phyloP scores from a whole-genome alignment of 1,139 yeast species.

The Saccharomycopsis phalli region DNA sequence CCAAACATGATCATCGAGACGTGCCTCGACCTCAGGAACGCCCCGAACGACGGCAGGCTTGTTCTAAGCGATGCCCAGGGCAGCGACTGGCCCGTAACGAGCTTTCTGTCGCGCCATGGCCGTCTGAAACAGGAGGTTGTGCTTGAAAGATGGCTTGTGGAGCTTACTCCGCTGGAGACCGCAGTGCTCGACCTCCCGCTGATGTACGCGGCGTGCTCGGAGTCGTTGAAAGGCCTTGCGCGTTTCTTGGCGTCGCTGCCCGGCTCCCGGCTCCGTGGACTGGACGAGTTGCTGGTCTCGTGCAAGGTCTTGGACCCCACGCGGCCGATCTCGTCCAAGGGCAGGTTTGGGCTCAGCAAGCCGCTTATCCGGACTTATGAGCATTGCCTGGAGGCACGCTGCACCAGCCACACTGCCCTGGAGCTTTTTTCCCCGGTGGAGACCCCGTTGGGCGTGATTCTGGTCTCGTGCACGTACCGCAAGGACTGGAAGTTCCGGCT shows the following conservation, averaged over 20 bases:
- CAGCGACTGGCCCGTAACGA: constrained; percentile 36
- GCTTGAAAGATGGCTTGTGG: constrained; percentile 85
- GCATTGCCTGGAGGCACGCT: not conserved
- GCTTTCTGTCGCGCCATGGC: constrained; percentile 30
- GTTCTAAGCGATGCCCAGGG: constrained; percentile 46
- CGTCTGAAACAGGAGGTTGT: constrained; percentile 69
- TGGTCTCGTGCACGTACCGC: constrained; percentile 6
- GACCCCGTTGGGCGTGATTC: constrained; percentile 4
- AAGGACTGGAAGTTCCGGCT: constrained; percentile 11
- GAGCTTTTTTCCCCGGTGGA: constrained; percentile 4
- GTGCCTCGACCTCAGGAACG: constrained; percentile 57
- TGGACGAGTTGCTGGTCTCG: constrained; percentile 1
- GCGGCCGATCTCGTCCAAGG: constrained; percentile 13
- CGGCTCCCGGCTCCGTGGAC: constrained; percentile 1
- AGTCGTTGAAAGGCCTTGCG: not conserved
- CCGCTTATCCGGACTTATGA: constrained; percentile 8
- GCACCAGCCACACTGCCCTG: not conserved
- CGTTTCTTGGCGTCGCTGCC: constrained; percentile 6
- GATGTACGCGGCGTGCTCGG: constrained; percentile 2
- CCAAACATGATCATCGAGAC: constrained; percentile 87
- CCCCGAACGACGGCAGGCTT: constrained; percentile 30
- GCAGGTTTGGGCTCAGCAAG: constrained; percentile 16
- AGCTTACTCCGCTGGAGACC: constrained; percentile 35
- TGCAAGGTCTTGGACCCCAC: constrained; percentile 13
- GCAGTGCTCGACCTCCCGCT: not conserved